Percentiles rank a stretch among this genome's conserved stretches.
phyloP scores from a whole-genome alignment of 768 basidiomycete species.

The Kwoniella sp. region DNA sequence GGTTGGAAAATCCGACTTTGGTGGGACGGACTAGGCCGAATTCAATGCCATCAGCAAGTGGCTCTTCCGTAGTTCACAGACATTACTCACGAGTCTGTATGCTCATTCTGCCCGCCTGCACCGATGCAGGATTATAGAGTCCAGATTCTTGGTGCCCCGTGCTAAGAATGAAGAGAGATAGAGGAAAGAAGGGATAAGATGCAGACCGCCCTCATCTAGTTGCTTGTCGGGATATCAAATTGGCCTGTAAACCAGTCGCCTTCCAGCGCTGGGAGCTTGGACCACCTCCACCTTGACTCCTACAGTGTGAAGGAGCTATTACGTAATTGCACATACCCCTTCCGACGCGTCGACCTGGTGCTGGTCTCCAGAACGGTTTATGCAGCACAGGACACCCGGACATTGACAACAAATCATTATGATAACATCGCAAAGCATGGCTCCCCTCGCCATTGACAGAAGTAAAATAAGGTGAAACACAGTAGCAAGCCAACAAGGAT shows the following conservation, averaged over 20 bases:
- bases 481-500: slow-evolving; percentile 14
- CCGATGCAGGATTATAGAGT: background rate
- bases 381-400: no score
- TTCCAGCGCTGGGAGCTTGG: background rate
- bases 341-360: slow-evolving; percentile 17
- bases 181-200: slow-evolving; percentile 10
- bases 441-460: no score
- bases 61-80: no score
- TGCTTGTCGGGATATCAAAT: no score
- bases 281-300: slow-evolving; percentile 28
- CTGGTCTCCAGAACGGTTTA: no score
- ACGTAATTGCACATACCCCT: background rate
- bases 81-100: background rate
- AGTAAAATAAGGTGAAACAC: no score
- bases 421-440: no score
- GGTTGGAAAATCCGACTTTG: slow-evolving; percentile 14
- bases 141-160: no score
- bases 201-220: no score
- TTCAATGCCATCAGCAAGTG: background rate
- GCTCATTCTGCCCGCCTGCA: background rate
- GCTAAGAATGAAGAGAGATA: background rate
- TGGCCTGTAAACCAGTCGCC: background rate
- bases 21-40: slow-evolving; percentile 3
- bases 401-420: no score
- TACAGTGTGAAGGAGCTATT: no score